Evolutionary conservation across 148 eudicot genomes (phyloP).

Genomic region (Nyssa sinensis): DNA sequence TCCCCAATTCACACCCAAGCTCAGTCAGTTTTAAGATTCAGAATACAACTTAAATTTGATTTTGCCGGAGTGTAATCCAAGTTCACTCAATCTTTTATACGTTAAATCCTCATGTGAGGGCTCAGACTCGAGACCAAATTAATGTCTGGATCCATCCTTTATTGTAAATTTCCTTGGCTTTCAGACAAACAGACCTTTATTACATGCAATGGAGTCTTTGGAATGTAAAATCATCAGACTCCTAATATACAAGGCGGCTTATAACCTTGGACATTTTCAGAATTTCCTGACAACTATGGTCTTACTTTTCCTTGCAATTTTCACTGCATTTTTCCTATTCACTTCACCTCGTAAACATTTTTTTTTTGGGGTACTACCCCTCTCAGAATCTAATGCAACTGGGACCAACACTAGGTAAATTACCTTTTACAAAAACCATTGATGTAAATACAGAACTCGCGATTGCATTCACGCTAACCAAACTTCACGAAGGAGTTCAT

Average conservation of each 20-base stretch:
- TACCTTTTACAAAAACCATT: background rate
- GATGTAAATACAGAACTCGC: background rate
- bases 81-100: too few species aligned
- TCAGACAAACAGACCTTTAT: background rate
- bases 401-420: too few species aligned
- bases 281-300: background rate
- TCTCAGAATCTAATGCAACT: too few species aligned
- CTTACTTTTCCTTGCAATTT: background rate
- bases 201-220: background rate
- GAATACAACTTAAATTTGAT: too few species aligned
- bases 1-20: too few species aligned
- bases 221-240: background rate
- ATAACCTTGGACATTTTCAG: background rate
- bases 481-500: conserved; percentile 74
- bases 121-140: too few species aligned
- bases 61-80: too few species aligned
- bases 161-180: too few species aligned
- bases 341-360: background rate
- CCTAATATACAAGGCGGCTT: conserved; percentile 5
- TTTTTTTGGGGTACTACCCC: too few species aligned
- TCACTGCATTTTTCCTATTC: background rate
- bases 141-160: too few species aligned
- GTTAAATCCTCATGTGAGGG: too few species aligned
- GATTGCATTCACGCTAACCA: conserved; percentile 49
- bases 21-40: too few species aligned